Conservation (phyloP, 2,329 filamentous ascomycete species). For the Parastagonospora nodorum region DNA sequence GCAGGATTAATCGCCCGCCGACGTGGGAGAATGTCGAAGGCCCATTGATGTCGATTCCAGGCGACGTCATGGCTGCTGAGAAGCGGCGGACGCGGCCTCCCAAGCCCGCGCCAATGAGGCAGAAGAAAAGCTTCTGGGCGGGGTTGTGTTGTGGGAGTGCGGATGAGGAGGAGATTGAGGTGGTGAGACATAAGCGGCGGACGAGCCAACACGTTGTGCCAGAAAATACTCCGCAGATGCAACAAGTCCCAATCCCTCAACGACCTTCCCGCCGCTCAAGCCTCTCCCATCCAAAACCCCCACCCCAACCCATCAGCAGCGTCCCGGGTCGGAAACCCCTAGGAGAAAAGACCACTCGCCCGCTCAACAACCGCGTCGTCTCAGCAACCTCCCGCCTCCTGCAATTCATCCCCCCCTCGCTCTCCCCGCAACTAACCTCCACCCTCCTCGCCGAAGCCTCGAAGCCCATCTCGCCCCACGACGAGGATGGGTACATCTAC, state of each 20-base stretch:
- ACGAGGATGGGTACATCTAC: slow-evolving; percentile 91
- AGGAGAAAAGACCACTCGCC: slow-evolving; percentile 26
- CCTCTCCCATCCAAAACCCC: slow-evolving; percentile 3
- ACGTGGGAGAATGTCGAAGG: slow-evolving; percentile 54
- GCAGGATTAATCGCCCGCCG: slow-evolving; percentile 45
- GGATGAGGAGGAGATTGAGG: slow-evolving; percentile 50
- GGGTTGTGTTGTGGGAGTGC: slow-evolving; percentile 49
- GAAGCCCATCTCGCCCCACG: slow-evolving; percentile 73
- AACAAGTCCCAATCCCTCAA: slow-evolving; percentile 18
- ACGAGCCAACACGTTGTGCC: slow-evolving; percentile 17
- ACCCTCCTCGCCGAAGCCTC: slow-evolving; percentile 75
- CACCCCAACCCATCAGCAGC: slow-evolving; percentile 13
- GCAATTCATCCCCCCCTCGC: slow-evolving; percentile 69
- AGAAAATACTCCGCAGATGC: slow-evolving; percentile 15
- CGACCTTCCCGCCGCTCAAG: slow-evolving; percentile 7
- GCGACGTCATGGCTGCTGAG: slow-evolving; percentile 41
- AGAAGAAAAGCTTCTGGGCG: slow-evolving; percentile 48
- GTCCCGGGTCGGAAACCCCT: slow-evolving; percentile 31
- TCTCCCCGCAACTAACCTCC: slow-evolving; percentile 71
- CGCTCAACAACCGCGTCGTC: slow-evolving; percentile 26
- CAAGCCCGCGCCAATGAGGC: slow-evolving; percentile 19
- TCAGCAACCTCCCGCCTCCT: slow-evolving; percentile 55
- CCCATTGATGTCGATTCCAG: slow-evolving; percentile 51
- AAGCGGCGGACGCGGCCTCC: slow-evolving; percentile 25
- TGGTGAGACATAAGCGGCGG: slow-evolving; percentile 48